Conservation (phyloP, 768 basidiomycete species). For the Leccinum boreale region DNA sequence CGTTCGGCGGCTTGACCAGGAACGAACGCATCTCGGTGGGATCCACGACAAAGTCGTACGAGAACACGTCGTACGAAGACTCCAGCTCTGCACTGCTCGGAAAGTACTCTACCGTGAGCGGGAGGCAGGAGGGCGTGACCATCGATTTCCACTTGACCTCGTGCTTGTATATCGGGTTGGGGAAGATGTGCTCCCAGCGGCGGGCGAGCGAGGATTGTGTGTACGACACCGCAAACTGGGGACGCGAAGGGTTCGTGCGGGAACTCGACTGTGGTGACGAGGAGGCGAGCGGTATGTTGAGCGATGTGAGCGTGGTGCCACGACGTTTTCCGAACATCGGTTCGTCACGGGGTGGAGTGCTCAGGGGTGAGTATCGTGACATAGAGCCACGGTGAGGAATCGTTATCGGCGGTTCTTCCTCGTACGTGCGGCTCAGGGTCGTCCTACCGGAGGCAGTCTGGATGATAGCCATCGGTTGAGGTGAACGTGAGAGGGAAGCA, state of each 20-base stretch:
- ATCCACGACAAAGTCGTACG: constrained; percentile 86
- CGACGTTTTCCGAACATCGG: constrained; percentile 49
- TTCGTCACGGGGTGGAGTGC: constrained; percentile 72
- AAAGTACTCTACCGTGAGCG: constrained; percentile 87
- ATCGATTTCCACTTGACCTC: constrained; percentile 92
- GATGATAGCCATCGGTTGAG: constrained; percentile 40
- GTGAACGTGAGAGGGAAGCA: constrained; percentile 35
- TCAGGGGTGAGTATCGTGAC: constrained; percentile 59
- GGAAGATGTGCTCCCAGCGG: constrained; percentile 87
- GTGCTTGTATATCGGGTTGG: constrained; percentile 69
- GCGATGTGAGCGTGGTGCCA: constrained; percentile 38
- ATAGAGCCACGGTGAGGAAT: constrained; percentile 46
- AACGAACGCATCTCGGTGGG: constrained; percentile 84
- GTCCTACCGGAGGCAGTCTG: constrained; percentile 41
- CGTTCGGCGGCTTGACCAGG: constrained; percentile 65
- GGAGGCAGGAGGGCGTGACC: constrained; percentile 81
- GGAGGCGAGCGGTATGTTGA: constrained; percentile 44
- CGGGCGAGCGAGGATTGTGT: constrained; percentile 73
- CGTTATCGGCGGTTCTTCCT: constrained; percentile 50
- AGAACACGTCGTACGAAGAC: constrained; percentile 73
- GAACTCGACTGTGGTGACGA: constrained; percentile 39
- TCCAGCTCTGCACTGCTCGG: constrained; percentile 75
- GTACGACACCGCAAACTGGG: constrained; percentile 53
- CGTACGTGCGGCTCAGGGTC: constrained; percentile 48
- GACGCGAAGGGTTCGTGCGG: constrained; percentile 67